These are phyloP conservation scores for Phaeosphaeria sp. DNA, from an alignment of 2,329 filamentous ascomycete species.

Conservation along the genomic window DNA sequence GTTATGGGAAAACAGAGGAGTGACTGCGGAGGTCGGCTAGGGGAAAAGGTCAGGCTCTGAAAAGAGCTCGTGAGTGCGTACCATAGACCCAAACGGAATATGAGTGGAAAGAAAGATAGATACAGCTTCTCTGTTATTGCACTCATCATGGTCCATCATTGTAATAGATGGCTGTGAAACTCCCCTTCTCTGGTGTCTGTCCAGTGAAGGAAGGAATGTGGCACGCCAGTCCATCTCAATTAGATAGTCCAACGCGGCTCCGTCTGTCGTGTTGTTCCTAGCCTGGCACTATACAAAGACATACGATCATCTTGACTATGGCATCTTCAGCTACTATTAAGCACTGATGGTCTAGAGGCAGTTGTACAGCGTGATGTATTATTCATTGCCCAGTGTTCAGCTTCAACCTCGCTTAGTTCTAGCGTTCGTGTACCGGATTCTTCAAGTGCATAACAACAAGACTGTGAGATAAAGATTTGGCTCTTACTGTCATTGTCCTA, in stretches of 20 bases:
- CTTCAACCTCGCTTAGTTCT: slow-evolving; percentile 5
- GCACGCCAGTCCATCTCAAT: background rate
- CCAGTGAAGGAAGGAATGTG: background rate
- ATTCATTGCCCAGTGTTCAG: slow-evolving; percentile 5
- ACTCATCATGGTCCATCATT: no score
- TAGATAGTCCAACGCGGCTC: background rate
- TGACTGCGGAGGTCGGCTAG: no score
- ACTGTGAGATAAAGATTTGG: slow-evolving; percentile 3
- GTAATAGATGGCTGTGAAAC: background rate
- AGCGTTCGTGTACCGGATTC: slow-evolving; percentile 5
- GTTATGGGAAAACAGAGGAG: no score
- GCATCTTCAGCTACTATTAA: slow-evolving; percentile 2
- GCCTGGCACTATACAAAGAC: background rate
- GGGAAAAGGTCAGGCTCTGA: no score
- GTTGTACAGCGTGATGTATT: slow-evolving; percentile 4
- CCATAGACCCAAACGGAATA: no score
- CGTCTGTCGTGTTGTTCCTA: background rate
- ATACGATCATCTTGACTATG: slow-evolving; percentile 17
- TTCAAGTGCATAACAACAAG: slow-evolving; percentile 6
- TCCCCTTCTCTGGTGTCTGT: background rate
- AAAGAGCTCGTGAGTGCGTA: no score
- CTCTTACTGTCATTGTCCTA: slow-evolving; percentile 4
- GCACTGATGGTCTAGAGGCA: background rate
- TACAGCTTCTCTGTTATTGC: no score
- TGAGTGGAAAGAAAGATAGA: no score